Evolutionary conservation across 2,329 filamentous ascomycete genomes (phyloP).

Genomic region (Fusarium papillatum): DNA sequence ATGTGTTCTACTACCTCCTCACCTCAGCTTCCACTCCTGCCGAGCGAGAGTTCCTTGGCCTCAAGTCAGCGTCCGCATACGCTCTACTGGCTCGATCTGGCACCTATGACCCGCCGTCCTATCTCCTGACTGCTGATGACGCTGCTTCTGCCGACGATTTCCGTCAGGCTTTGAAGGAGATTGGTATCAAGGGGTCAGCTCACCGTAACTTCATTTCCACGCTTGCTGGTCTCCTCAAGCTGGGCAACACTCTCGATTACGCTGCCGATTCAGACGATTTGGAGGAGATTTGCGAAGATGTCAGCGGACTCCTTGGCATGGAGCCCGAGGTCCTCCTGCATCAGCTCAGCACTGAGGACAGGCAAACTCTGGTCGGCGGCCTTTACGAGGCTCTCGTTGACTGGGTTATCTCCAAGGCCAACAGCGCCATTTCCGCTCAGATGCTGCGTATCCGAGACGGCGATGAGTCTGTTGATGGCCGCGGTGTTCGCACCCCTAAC

Average conservation of each 20-base stretch:
- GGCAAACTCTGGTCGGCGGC: conserved; percentile 84
- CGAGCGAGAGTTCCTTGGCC: conserved; percentile 88
- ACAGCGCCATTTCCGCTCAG: conserved; percentile 84
- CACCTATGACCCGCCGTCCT: conserved; percentile 88
- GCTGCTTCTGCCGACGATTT: conserved; percentile 95
- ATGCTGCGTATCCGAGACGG: conserved; percentile 76
- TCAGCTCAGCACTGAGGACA: conserved; percentile 87
- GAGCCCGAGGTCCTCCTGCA: conserved; percentile 86
- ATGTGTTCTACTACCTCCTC: conserved; percentile 97
- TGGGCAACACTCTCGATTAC: conserved; percentile 92
- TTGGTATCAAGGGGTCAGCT: conserved; percentile 91
- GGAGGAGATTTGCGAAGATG: conserved; percentile 91
- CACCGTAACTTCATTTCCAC: conserved; percentile 89
- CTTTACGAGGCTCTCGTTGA: conserved; percentile 96
- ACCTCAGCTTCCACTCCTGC: conserved; percentile 91
- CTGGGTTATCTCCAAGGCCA: conserved; percentile 92
- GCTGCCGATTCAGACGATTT: conserved; percentile 86
- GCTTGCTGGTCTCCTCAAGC: conserved; percentile 88
- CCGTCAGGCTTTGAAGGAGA: conserved; percentile 85
- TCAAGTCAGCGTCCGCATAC: conserved; percentile 84
- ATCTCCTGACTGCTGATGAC: conserved; percentile 93
- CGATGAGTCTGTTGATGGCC: conserved; percentile 77
- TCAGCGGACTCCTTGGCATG: conserved; percentile 86
- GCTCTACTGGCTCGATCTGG: conserved; percentile 84
- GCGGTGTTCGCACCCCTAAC: conserved; percentile 72